Conservation (phyloP, 805 yeast species). For the Wickerhamomyces silvicola region DNA sequence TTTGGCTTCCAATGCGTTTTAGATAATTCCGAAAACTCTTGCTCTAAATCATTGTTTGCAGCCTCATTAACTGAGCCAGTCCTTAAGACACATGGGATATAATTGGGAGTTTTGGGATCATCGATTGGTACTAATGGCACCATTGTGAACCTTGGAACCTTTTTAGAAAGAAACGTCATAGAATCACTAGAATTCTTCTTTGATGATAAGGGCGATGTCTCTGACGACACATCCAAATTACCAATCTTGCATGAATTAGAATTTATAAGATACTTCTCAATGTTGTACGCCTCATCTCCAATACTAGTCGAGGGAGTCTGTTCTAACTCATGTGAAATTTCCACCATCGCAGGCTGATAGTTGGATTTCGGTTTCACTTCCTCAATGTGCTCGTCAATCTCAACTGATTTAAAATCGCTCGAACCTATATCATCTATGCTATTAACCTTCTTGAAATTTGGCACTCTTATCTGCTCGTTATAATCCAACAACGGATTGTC, state of each 20-base stretch:
- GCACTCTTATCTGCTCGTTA: constrained; percentile 24
- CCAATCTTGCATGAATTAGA: constrained; percentile 2
- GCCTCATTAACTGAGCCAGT: no score
- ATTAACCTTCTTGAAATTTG: constrained; percentile 15
- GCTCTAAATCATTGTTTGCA: no score
- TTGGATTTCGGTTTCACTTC: constrained; percentile 9
- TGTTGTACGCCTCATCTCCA: constrained; percentile 4
- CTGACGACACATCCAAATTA: constrained; percentile 4
- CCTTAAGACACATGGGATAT: constrained; percentile 71
- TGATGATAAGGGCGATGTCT: constrained; percentile 13
- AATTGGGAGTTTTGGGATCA: constrained; percentile 67
- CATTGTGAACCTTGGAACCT: constrained; percentile 13
- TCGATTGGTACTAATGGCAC: constrained; percentile 51
- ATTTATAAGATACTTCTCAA: constrained; percentile 7
- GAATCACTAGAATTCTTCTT: constrained; percentile 19
- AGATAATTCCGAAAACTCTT: constrained; percentile 19
- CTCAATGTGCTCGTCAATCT: neutral
- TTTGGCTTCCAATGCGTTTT: constrained; percentile 63
- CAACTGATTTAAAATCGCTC: constrained; percentile 2
- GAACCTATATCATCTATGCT: constrained; percentile 9
- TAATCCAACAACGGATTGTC: constrained; percentile 23
- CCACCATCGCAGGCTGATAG: constrained; percentile 9
- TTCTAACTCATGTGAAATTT: neutral
- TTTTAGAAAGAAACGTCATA: constrained; percentile 11
- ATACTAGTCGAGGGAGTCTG: constrained; percentile 3